Evolutionary conservation across 2,329 filamentous ascomycete genomes (phyloP), one percentile per base, ranked within the genome.

Genomic region (Alternaria ethzedia): DNA sequence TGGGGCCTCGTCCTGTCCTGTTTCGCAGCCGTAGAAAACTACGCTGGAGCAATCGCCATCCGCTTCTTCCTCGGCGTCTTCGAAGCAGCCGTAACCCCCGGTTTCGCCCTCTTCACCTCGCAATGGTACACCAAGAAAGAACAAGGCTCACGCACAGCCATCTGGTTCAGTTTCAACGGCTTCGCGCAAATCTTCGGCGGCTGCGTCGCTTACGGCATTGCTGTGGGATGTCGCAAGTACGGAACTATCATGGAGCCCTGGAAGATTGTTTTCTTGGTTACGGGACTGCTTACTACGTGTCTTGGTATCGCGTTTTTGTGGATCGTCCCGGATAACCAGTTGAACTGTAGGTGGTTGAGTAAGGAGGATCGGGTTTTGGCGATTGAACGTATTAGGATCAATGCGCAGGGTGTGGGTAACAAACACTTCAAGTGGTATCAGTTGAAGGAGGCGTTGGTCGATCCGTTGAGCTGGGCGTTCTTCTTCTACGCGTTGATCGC

Each of bases 81-180:
- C 59, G 90, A 93, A 74, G 83, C 88, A 0, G 88, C 89, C 0
- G 88, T 92, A 2, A 90, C 88, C 0, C 90, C 90, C 1, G 89
- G 89, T 0, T 91, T 91, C 69, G 86, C 88, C 0, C 82, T 92
- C 2, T 84, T 92, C 68, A 91, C 89, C 1, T 87, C 83, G 4
- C 88, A 91, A 79, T 92, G 90, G 90, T 93, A 91, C 70, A 92
- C 90, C 1, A 89, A 89, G 75, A 83, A 83, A 57, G 90, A 92
- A 74, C 90, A 92, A 79, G 88, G 87, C 2, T 81, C 83, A 0
- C 82, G 90, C 9, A 87, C 86, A 1, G 86, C 85, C 5, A 86
- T 91, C 59, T 92, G 90, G 90, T 91, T 91, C 79, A 85, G 82
- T 54, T 91, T 90, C 81, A 90, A 90, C 65, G 88, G 88, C 3